Percentiles rank a stretch among this genome's conserved stretches.
Evolutionary conservation across 2,329 filamentous ascomycete genomes (phyloP).

Genomic region (Claviceps paspali): DNA sequence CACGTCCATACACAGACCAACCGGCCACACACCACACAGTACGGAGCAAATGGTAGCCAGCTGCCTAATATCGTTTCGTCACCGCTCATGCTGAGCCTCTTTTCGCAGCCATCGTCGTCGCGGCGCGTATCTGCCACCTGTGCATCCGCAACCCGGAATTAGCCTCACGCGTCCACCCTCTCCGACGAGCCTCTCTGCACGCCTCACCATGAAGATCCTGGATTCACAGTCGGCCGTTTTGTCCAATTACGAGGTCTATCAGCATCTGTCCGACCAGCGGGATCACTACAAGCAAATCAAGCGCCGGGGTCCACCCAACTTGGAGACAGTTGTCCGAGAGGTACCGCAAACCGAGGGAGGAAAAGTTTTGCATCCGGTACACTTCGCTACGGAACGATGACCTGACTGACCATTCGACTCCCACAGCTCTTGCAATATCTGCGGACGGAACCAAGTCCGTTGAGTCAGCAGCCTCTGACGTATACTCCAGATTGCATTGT

Average conservation of each 20-base stretch:
- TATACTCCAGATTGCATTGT: constrained; percentile 38
- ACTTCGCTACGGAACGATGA: no score
- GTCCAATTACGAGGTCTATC: constrained; percentile 59
- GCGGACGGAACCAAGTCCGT: constrained; percentile 35
- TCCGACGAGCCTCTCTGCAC: no score
- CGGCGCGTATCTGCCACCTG: not conserved
- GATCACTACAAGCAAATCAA: constrained; percentile 34
- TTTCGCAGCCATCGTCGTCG: not conserved
- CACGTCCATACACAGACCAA: no score
- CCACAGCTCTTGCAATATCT: constrained; percentile 46
- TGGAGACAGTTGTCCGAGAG: constrained; percentile 49
- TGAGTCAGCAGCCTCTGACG: constrained; percentile 36
- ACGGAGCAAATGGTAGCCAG: no score
- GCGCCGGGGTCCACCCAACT: constrained; percentile 38
- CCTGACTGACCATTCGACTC: not conserved
- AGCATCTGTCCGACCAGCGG: constrained; percentile 44
- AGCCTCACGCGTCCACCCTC: no score
- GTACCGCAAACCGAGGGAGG: no score
- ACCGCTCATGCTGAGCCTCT: not conserved
- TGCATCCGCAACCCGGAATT: not conserved
- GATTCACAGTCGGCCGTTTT: constrained; percentile 55
- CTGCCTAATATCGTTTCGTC: no score
- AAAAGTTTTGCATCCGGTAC: no score
- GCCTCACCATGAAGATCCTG: constrained; percentile 47
- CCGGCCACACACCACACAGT: no score